phyloP scores from a whole-genome alignment of 1,139 yeast genomes.

The Hyphopichia buzzinii region DNA sequence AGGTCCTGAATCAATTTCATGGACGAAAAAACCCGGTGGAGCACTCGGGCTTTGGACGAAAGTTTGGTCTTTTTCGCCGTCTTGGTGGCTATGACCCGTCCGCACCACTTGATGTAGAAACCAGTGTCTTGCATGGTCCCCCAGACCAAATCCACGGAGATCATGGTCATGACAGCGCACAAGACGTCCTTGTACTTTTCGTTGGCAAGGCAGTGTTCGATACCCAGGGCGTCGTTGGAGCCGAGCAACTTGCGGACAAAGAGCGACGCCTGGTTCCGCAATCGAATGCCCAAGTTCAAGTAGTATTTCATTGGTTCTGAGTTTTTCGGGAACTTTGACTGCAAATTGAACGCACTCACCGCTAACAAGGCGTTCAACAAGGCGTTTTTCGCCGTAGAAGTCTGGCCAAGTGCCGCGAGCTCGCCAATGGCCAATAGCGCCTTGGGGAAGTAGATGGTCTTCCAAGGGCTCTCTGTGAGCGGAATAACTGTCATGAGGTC shows the following conservation, averaged over 20 bases:
- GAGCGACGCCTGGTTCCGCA: slow-evolving; percentile 71
- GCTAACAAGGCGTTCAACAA: slow-evolving; percentile 77
- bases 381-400: slow-evolving; percentile 76
- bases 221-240: slow-evolving; percentile 32
- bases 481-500: slow-evolving; percentile 88
- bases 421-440: slow-evolving; percentile 84
- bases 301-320: slow-evolving; percentile 68
- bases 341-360: slow-evolving; percentile 78
- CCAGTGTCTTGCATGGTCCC: slow-evolving; percentile 89
- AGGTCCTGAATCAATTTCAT: slow-evolving; percentile 73
- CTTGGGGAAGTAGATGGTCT: slow-evolving; percentile 76
- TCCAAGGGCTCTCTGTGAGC: slow-evolving; percentile 83
- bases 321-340: slow-evolving; percentile 62
- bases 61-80: slow-evolving; percentile 64
- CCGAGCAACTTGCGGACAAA: slow-evolving; percentile 54
- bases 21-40: slow-evolving; percentile 78
- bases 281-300: slow-evolving; percentile 66
- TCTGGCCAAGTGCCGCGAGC: slow-evolving; percentile 67
- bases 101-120: slow-evolving; percentile 73
- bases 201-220: slow-evolving; percentile 52
- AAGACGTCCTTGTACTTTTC: slow-evolving; percentile 84
- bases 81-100: slow-evolving; percentile 66
- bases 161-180: slow-evolving; percentile 84
- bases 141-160: slow-evolving; percentile 84
- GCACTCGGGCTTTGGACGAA: slow-evolving; percentile 71